Evolutionary conservation across 179 eudicot species (phyloP), one percentile per base, ranked within the genome.

Genomic region (Pouteria campechiana): DNA sequence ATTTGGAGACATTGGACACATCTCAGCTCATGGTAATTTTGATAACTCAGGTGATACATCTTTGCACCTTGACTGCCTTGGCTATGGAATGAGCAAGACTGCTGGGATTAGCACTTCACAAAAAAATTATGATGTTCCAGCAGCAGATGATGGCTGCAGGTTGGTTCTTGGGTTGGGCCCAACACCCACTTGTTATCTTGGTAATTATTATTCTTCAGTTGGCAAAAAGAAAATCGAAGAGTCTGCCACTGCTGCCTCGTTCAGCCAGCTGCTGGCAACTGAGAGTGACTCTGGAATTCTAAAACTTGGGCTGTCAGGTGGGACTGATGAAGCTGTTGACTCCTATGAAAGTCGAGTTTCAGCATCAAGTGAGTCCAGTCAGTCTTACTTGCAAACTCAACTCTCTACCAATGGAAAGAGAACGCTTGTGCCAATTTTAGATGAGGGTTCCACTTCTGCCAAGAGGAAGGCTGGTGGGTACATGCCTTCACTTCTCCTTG

Each of bases 131-230:
- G 63, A 58, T 3, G 46, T 13, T 42, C 44, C 2, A 25, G 55
- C 59, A 20, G 44, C 61, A 5, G 95, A 90, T 60, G 98, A 90
- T 63, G 87, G 84, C 8, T 90, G 98, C 64, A 64, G 75, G 49
- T 61, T 90, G 64, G 94, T 90, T 8, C 98, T 90, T 32, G 98
- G 98, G 16, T 52, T 90, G 37, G 98, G 98, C 15, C 98, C 95
- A 0, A 68, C 84, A 4, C 66, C 90, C 15, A 71, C 60, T 36
- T 38, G 64, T 32, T 70, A 61, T 24, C 63, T 76, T 25, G 68
- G 62, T 32, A 46, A 37, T 5, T 63, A 34, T 52, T 35, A 22
- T 9, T 36, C 46, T 34, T n/a, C n/a, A n/a, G 29, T 29, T 46
- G 37, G 22, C 20, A 52, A 22, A 21, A 58, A 47, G 20, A 76